Evolutionary conservation across 768 basidiomycete genomes (phyloP).

Genomic region (Leucocoprinus leucothites): DNA sequence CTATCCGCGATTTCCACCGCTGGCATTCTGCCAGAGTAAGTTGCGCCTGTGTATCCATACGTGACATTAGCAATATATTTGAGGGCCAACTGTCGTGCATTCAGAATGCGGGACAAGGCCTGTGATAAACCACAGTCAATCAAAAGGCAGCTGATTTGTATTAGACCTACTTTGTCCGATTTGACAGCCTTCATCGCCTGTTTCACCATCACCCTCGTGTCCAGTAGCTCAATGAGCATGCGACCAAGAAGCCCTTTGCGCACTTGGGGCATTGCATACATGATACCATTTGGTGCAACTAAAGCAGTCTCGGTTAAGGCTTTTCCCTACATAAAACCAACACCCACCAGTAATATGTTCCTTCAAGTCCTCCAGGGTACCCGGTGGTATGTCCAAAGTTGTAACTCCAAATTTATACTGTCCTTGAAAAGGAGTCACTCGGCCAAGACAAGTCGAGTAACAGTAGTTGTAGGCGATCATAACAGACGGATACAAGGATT

Average conservation of each 20-base stretch:
- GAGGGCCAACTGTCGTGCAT: slow-evolving; percentile 89
- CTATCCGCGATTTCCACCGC: slow-evolving; percentile 98
- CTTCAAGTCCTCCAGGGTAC: slow-evolving; percentile 63
- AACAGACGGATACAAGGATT: slow-evolving; percentile 92
- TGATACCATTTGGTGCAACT: slow-evolving; percentile 96
- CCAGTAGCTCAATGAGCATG: slow-evolving; percentile 90
- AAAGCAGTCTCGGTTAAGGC: background rate
- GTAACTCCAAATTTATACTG: slow-evolving; percentile 85
- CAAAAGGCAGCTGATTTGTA: background rate
- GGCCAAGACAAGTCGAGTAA: slow-evolving; percentile 94
- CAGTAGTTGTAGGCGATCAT: slow-evolving; percentile 99
- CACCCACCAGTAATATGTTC: slow-evolving; percentile 73
- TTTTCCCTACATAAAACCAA: background rate
- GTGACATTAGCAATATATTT: slow-evolving; percentile 95
- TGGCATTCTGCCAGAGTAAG: slow-evolving; percentile 96
- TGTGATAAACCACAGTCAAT: slow-evolving; percentile 26
- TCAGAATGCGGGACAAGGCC: slow-evolving; percentile 72
- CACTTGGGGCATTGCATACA: slow-evolving; percentile 85
- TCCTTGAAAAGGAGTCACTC: slow-evolving; percentile 83
- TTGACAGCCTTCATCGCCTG: slow-evolving; percentile 86
- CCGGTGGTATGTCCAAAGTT: slow-evolving; percentile 64
- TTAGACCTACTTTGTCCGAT: slow-evolving; percentile 63
- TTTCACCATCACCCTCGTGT: slow-evolving; percentile 98
- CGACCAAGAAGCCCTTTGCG: slow-evolving; percentile 83
- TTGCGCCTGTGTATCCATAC: slow-evolving; percentile 94